These are phyloP conservation scores for Pleurotus pulmonarius DNA, from an alignment of 768 basidiomycete species.

Conservation along the genomic window DNA sequence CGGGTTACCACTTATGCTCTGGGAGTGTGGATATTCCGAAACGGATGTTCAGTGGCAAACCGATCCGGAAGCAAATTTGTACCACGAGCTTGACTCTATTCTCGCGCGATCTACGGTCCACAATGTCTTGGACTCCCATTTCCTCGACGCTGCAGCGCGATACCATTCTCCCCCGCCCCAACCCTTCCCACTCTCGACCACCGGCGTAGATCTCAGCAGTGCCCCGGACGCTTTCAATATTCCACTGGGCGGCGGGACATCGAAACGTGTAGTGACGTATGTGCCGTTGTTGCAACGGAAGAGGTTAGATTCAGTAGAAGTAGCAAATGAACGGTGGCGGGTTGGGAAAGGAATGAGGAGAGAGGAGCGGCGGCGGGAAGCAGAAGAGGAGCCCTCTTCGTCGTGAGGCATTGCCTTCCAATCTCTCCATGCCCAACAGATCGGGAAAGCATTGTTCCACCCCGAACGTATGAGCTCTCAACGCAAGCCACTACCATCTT, in stretches of 20 bases:
- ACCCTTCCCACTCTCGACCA: conserved; percentile 29
- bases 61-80: conserved; percentile 31
- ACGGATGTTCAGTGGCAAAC: conserved; percentile 72
- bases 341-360: conserved; percentile 56
- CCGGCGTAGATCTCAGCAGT: conserved; percentile 5
- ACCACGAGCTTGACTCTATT: conserved; percentile 50
- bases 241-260: conserved; percentile 72
- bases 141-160: conserved; percentile 49
- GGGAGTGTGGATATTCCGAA: conserved; percentile 78
- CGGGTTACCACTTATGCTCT: conserved; percentile 84
- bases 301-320: conserved; percentile 66
- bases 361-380: conserved; percentile 28
- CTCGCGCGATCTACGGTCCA: conserved; percentile 62
- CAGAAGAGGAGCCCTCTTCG: neutral
- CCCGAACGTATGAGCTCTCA: no score
- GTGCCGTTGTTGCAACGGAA: conserved; percentile 63
- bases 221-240: conserved; percentile 30
- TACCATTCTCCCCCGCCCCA: conserved; percentile 43
- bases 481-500: no score
- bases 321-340: conserved; percentile 78
- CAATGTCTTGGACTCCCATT: conserved; percentile 61
- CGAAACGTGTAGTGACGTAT: conserved; percentile 59
- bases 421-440: no score
- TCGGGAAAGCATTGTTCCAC: no score
- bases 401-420: no score